phyloP scores from a whole-genome alignment of 805 yeast genomes.

The Teunomyces panamensis region DNA sequence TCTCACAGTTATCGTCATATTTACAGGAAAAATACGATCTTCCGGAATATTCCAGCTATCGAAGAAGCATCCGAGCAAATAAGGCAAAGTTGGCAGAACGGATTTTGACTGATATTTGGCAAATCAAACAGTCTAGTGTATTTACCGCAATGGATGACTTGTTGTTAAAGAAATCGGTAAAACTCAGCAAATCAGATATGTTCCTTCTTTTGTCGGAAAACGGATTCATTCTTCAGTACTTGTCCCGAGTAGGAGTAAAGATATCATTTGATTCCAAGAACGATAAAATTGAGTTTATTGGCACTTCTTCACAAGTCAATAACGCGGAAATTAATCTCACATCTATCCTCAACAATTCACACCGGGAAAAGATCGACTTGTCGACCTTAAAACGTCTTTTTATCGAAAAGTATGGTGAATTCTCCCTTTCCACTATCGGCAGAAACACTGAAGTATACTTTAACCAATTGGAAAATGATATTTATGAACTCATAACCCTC shows the following conservation, averaged over 20 bases:
- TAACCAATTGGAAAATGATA: constrained; percentile 19
- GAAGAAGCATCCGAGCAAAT: constrained; percentile 4
- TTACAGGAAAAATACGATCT: constrained; percentile 6
- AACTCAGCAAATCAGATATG: constrained; percentile 35
- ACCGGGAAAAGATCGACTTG: constrained; percentile 31
- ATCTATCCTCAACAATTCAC: constrained; percentile 25
- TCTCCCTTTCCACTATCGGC: constrained; percentile 25
- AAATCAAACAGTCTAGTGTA: constrained; percentile 16
- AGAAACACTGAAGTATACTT: constrained; percentile 35
- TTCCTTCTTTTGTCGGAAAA: constrained; percentile 38
- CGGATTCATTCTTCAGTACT: constrained; percentile 37
- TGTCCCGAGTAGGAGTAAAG: constrained; percentile 41
- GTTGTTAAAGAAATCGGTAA: constrained; percentile 27
- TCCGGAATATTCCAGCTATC: constrained; percentile 4
- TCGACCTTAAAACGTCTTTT: constrained; percentile 23
- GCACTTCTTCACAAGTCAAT: constrained; percentile 39
- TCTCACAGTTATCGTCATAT: constrained; percentile 11
- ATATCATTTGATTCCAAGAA: constrained; percentile 31
- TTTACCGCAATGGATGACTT: constrained; percentile 29
- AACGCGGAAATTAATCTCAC: constrained; percentile 44
- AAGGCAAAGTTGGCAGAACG: constrained; percentile 18
- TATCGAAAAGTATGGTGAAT: constrained; percentile 23
- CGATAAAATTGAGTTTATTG: constrained; percentile 33
- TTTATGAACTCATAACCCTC: constrained; percentile 30
- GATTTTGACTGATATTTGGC: constrained; percentile 38